Evolutionary conservation across 768 basidiomycete species (phyloP).

Genomic region (Russula brevipes): DNA sequence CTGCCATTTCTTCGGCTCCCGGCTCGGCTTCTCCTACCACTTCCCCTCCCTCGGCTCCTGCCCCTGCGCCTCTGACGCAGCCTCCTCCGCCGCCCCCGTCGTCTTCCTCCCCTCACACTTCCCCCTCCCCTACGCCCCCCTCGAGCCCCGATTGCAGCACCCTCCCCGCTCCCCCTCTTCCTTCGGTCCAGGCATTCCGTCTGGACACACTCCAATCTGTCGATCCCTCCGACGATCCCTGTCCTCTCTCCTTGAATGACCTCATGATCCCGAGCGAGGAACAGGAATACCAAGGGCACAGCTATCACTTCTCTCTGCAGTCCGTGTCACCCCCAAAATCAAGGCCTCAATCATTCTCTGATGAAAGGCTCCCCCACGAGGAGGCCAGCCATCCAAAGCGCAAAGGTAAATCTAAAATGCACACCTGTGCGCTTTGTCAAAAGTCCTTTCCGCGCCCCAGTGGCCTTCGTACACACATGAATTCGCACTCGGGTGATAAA

Average conservation of each 20-base stretch:
- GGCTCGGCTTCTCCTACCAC: not conserved
- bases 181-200: slow-evolving; percentile 21
- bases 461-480: slow-evolving; percentile 42
- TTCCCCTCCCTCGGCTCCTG: not conserved
- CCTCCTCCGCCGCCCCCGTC: slow-evolving; percentile 3
- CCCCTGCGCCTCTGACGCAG: not conserved
- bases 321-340: slow-evolving; percentile 12
- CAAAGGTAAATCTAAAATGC: slow-evolving; percentile 38
- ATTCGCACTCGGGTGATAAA: slow-evolving; percentile 40
- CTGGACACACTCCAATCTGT: slow-evolving; percentile 21
- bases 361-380: slow-evolving; percentile 3
- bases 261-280: slow-evolving; percentile 23
- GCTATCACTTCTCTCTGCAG: slow-evolving; percentile 20
- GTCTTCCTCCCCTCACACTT: slow-evolving; percentile 5
- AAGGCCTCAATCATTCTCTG: slow-evolving; percentile 1
- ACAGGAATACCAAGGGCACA: slow-evolving; percentile 21
- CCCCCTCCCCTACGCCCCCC: slow-evolving; percentile 13
- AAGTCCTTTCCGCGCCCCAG: slow-evolving; percentile 41
- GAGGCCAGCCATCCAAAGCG: slow-evolving; percentile 12
- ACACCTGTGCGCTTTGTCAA: slow-evolving; percentile 34
- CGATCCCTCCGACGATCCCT: slow-evolving; percentile 24
- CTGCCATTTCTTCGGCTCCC: slow-evolving; percentile 14
- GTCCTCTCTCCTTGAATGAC: slow-evolving; percentile 24
- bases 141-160: slow-evolving; percentile 13
- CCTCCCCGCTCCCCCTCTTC: slow-evolving; percentile 1